Conservation (phyloP, 2,329 filamentous ascomycete genomes). For the Pseudophaeomoniella oleicola region DNA sequence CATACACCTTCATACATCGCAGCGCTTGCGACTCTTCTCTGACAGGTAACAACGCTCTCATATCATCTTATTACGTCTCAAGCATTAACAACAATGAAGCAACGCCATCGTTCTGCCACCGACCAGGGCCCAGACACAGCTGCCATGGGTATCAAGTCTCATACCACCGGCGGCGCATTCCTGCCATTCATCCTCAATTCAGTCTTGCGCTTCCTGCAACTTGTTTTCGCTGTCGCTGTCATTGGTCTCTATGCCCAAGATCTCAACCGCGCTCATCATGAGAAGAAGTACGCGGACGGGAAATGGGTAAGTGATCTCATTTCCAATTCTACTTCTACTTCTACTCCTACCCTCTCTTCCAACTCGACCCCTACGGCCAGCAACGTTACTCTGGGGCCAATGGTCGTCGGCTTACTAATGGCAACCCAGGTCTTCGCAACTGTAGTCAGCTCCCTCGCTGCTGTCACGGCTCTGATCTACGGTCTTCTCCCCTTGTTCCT, state of each 20-base stretch:
- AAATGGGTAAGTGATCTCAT: constrained; percentile 50
- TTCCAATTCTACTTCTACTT: background rate
- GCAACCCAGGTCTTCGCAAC: constrained; percentile 51
- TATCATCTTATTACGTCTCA: background rate
- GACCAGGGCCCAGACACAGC: background rate
- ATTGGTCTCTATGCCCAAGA: constrained; percentile 66
- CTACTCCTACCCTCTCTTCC: background rate
- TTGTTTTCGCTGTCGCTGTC: constrained; percentile 62
- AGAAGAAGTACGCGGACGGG: constrained; percentile 38
- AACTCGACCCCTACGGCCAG: constrained; percentile 1
- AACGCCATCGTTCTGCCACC: background rate
- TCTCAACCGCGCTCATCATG: constrained; percentile 39
- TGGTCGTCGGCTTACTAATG: constrained; percentile 2
- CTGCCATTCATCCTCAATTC: constrained; percentile 13
- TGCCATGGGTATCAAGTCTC: background rate
- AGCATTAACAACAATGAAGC: background rate
- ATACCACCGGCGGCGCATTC: background rate
- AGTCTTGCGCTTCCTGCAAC: constrained; percentile 57
- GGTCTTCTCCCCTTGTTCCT: constrained; percentile 43
- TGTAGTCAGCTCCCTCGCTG: constrained; percentile 51
- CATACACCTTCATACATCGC: too few species aligned
- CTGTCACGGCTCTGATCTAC: constrained; percentile 51
- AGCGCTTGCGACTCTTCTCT: constrained; percentile 12
- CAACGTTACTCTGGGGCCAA: background rate
- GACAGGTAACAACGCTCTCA: background rate